Evolutionary conservation across 495 filamentous ascomycete species (phyloP), one percentile per base, ranked within the genome.

Genomic region (Xylaria scruposa): DNA sequence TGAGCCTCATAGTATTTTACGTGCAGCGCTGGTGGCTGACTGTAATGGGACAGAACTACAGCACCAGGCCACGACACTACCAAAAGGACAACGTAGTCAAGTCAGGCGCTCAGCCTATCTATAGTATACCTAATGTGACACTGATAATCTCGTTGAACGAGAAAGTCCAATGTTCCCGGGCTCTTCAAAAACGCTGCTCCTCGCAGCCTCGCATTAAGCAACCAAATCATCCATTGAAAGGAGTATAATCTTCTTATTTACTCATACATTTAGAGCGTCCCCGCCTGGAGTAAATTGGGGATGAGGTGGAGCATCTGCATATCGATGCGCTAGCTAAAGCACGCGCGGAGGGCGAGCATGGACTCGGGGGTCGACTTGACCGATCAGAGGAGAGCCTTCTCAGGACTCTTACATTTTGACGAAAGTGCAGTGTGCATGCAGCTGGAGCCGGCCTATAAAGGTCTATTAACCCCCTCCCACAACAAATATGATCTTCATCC

Each of bases 291-390:
- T 24, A 59, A 31, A 10, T 33, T 21, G 31, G 31, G 58, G 19
- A 60, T 60, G 33, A 38, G 9, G 58, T 60, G 58, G 58, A 38
- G 58, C 6, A 38, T 60, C 31, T 29, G 58, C 58, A 60, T 60
- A 38, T 7, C 7, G 33, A 38, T 60, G 58, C 58, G 29, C 15
- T 36, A 38, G 19, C 58, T 38, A 33, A 38, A 19, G 9, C 7
- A 36, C 31, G 58, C 31, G 10, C 31, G 15, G 29, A 36, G n/a
- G n/a, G n/a, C n/a, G n/a, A n/a, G n/a, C n/a, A n/a, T 36, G 29
- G 38, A 21, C n/a, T 60, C 58, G 58, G 49, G 5, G 54, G 31
- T 38, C 8, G 13, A 5, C 31, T 38, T n/a, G 21, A 38, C 31
- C 58, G 19, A 8, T 38, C 38, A 60, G 17, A 60, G n/a, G 17